Base-by-base conservation (phyloP, 2,329 filamentous ascomycete genomes). In the Teratosphaeria pseudoeucalypti region DNA sequence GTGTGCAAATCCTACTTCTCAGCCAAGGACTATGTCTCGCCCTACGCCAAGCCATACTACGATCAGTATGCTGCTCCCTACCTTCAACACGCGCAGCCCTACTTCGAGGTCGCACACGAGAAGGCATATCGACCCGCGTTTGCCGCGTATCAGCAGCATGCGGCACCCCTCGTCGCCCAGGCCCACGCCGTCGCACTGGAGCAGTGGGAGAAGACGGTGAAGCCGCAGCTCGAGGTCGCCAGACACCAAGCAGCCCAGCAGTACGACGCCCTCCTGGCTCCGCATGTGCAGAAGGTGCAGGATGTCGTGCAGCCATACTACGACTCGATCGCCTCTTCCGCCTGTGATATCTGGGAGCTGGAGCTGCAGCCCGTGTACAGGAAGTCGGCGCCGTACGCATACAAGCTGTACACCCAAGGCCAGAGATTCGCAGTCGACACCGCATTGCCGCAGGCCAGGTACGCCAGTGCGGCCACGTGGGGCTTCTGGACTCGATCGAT, bases 11-110 rank as follows among this genome's bases (percentile, higher is more conserved):
- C 89, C 10, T 96, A 96, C 67, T 70, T 86, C 37, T 75, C 81
- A 81, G 87, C 77, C 75, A 85, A 76, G 67, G 85, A 78, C 77
- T 85, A 80, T 60, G 77, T 92, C 61, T 76, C 84, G 29, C 94
- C 94, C 3, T 87, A 92, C 72, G 70, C 95, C 34, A 81, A 86
- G 67, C 92, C 92, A 2, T 95, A 95, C 75, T 97, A 96, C 74
- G 78, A 92, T 65, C 74, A 83, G 60, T 95, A 96, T 70, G 87
- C 89, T 27, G 88, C 87, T 6, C 89, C 90, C 2, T 94, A 96
- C 70, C 84, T 96, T 62, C 82, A 92, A 43, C 77, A 84, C 56
- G 86, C 83, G 39, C 84, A 83, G 61, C 92, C 92, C 0, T 96
- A 97, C 75, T 74, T 81, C 58, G 75, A 81, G 23, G 72, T 77